Conservation (phyloP, 2,329 filamentous ascomycete genomes). For the Canariomyces notabilis region DNA sequence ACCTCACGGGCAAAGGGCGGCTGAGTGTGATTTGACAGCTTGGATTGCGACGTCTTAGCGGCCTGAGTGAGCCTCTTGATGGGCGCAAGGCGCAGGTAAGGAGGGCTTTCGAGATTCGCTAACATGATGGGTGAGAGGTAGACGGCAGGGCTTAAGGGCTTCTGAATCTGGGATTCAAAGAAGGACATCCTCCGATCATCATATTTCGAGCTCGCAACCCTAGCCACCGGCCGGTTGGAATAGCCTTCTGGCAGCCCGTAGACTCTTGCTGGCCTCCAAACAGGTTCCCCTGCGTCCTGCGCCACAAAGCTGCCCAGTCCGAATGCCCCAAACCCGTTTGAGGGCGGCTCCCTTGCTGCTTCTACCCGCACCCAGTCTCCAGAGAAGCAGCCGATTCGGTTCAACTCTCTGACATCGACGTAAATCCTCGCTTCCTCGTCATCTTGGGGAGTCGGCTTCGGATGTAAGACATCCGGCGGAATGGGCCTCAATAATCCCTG, state of each 20-base stretch:
- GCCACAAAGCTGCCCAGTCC: constrained; percentile 63
- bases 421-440: constrained; percentile 89
- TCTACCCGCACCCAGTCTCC: constrained; percentile 94
- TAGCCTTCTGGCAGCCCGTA: constrained; percentile 82
- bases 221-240: constrained; percentile 54
- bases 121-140: constrained; percentile 84
- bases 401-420: constrained; percentile 79
- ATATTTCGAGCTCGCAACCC: constrained; percentile 51
- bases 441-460: constrained; percentile 69
- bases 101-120: constrained; percentile 74
- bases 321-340: constrained; percentile 61
- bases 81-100: constrained; percentile 73
- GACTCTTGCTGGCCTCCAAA: constrained; percentile 81
- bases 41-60: constrained; percentile 49
- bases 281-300: constrained; percentile 54
- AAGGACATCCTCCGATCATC: constrained; percentile 53
- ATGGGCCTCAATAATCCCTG: constrained; percentile 70
- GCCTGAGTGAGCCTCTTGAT: constrained; percentile 51
- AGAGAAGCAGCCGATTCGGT: constrained; percentile 91
- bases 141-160: constrained; percentile 52
- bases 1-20: constrained; percentile 67
- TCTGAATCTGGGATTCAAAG: constrained; percentile 63
- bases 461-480: constrained; percentile 74
- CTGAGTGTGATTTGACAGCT: constrained; percentile 49
- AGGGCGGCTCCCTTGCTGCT: constrained; percentile 65